Evolutionary conservation across 352 stramenopile genomes (phyloP).

Genomic region (Blastocystis sp.): DNA sequence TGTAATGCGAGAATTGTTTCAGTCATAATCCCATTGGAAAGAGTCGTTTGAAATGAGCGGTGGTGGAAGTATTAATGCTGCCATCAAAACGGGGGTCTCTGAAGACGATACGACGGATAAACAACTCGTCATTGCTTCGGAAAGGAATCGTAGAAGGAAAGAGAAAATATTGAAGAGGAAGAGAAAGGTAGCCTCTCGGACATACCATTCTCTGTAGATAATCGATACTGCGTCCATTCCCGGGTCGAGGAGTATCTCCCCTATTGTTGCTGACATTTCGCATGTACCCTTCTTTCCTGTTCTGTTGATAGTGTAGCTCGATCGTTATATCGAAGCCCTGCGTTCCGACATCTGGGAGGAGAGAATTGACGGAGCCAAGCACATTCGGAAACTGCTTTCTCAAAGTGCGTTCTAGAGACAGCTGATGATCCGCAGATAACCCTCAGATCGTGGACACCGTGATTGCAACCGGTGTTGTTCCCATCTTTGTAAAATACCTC

Average conservation of each 20-base stretch:
- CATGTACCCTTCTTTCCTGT: neutral
- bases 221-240: neutral
- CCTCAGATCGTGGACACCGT: conserved; percentile 77
- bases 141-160: neutral
- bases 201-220: neutral
- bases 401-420: neutral
- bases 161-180: neutral
- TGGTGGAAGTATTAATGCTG: neutral
- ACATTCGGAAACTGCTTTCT: conserved; percentile 39
- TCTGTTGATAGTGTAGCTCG: neutral
- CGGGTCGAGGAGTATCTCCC: neutral
- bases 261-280: conserved; percentile 12
- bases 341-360: neutral
- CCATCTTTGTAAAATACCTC: conserved; percentile 95
- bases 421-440: neutral
- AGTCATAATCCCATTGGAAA: too few relatives aligned
- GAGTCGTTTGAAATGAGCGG: too few relatives aligned
- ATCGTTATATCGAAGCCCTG: neutral
- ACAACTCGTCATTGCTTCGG: neutral
- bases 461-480: conserved; percentile 92
- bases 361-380: neutral
- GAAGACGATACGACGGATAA: neutral
- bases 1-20: too few relatives aligned
- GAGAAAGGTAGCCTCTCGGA: neutral
- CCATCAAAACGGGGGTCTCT: neutral